A percentile compares a stretch with the other conserved stretches of the same genome.
phyloP scores from a whole-genome alignment of 805 yeast genomes.

The Starmerella ratchasimensis region DNA sequence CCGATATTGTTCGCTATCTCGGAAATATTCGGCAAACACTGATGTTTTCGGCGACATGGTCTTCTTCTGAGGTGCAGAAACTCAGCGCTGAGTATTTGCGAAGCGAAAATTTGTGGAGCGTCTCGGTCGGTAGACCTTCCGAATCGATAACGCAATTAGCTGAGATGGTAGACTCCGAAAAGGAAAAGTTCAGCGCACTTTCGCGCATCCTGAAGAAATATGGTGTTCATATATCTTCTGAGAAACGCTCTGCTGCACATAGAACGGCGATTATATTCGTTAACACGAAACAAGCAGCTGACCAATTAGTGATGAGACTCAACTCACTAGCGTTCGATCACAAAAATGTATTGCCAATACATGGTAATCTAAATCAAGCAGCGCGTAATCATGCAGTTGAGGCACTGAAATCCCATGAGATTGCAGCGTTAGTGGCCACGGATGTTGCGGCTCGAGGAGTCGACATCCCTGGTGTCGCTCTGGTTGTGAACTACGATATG shows the following conservation, averaged over 20 bases:
- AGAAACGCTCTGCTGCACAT: too few relatives aligned
- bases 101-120: slow-evolving; percentile 50
- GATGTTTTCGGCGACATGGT: slow-evolving; percentile 94
- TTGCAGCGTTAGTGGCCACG: slow-evolving; percentile 68
- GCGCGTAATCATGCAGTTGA: slow-evolving; percentile 68
- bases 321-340: too few relatives aligned
- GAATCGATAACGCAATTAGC: slow-evolving; percentile 47
- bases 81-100: slow-evolving; percentile 51
- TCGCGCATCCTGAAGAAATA: slow-evolving; percentile 6
- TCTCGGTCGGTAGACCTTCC: slow-evolving; percentile 23
- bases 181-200: slow-evolving; percentile 24
- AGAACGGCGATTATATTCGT: slow-evolving; percentile 60
- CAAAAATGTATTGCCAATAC: too few relatives aligned
- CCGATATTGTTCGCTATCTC: slow-evolving; percentile 40
- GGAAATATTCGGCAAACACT: slow-evolving; percentile 41
- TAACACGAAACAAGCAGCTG: slow-evolving; percentile 63
- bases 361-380: too few relatives aligned
- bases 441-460: slow-evolving; percentile 95
- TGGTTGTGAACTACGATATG: slow-evolving; percentile 83
- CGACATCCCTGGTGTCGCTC: slow-evolving; percentile 73
- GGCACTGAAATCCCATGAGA: slow-evolving; percentile 41
- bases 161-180: slow-evolving; percentile 29
- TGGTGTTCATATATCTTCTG: too few relatives aligned
- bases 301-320: too few relatives aligned
- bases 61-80: slow-evolving; percentile 53